phyloP scores from a whole-genome alignment of 495 filamentous ascomycete species.

The Lentithecium fluviatile region DNA sequence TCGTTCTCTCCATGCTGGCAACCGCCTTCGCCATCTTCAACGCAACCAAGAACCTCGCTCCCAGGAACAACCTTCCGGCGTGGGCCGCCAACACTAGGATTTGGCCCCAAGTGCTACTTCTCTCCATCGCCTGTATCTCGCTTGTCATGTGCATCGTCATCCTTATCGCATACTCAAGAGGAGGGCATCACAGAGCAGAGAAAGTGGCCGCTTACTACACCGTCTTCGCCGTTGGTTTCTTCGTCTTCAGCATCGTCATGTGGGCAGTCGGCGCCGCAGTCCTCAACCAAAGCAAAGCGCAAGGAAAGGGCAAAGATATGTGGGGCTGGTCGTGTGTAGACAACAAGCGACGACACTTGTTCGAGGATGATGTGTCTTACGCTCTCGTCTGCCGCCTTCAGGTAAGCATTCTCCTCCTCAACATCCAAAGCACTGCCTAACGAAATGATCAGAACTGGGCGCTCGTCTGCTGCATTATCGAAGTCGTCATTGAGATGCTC shows the following conservation, averaged over 20 bases:
- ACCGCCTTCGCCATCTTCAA: constrained; percentile 88
- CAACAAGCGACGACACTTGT: constrained; percentile 74
- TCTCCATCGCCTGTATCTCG: constrained; percentile 75
- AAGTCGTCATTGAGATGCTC: constrained; percentile 88
- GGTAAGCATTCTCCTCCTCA: constrained; percentile 51
- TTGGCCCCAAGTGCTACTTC: constrained; percentile 86
- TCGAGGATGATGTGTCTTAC: constrained; percentile 77
- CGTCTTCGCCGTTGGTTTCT: constrained; percentile 84
- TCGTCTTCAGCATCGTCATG: constrained; percentile 89
- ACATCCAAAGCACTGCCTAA: constrained; percentile 23
- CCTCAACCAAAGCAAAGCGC: constrained; percentile 71
- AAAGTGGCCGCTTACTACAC: constrained; percentile 94
- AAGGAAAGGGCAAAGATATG: constrained; percentile 75
- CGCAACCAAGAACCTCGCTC: constrained; percentile 67
- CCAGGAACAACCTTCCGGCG: constrained; percentile 73
- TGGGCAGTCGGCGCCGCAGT: constrained; percentile 87
- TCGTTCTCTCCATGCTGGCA: constrained; percentile 83
- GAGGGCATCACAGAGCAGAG: constrained; percentile 84
- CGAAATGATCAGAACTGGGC: constrained; percentile 72
- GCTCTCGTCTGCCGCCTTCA: constrained; percentile 91
- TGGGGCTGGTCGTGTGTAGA: constrained; percentile 97
- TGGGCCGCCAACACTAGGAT: constrained; percentile 77
- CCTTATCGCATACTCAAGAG: constrained; percentile 83
- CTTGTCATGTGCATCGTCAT: constrained; percentile 74
- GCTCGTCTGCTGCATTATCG: constrained; percentile 94